Base-by-base conservation (phyloP, 768 basidiomycete species). In the Antrodiella citrinella region DNA sequence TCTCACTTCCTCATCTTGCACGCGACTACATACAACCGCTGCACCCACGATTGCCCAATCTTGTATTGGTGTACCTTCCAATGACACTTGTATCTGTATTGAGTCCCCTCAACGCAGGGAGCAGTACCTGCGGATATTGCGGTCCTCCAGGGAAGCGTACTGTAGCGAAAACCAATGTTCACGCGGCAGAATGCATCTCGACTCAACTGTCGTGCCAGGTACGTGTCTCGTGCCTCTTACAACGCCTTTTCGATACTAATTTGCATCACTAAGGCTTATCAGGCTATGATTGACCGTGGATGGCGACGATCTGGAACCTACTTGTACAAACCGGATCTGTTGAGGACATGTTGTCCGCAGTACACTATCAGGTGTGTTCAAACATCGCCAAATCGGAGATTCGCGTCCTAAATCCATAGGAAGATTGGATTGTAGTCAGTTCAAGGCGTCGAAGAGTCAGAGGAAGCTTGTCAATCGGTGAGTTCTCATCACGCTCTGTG, bases 281-380 rank as follows among this genome's bases (percentile, higher is more conserved):
- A 90, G 60, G 70, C 66, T 56, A 88, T 91, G 86, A 82, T 91
- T 55, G 82, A 91, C 66, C 75, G 82, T 18, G 88, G 89, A 21
- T 92, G 89, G 89, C 77, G 90, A 48, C 77, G 90, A 53, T 87
- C 86, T 49, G 88, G 88, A 67, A 72, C 69, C 23, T 93, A 83
- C 67, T 82, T 90, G 59, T 97, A 97, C 66, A 91, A 89, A 54
- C 93, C 93, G 3, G 82, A 94, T 64, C 71, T 94, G 65, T 76
- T 71, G 54, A 63, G 67, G 4, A 85, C 91, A 9, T 97, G 95
- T 62, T 98, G 95, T 63, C 91, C 94, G 0, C 88, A 92, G 57
- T 95, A 96, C 62, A 91, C 95, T 2, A 97, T 97, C 64, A 89
- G 80, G 91, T 87, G 57, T 49, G 72, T 63, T 45, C 21, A 39